Evolutionary conservation across 805 yeast species (phyloP).

Genomic region (Maudiozyma turicensis): DNA sequence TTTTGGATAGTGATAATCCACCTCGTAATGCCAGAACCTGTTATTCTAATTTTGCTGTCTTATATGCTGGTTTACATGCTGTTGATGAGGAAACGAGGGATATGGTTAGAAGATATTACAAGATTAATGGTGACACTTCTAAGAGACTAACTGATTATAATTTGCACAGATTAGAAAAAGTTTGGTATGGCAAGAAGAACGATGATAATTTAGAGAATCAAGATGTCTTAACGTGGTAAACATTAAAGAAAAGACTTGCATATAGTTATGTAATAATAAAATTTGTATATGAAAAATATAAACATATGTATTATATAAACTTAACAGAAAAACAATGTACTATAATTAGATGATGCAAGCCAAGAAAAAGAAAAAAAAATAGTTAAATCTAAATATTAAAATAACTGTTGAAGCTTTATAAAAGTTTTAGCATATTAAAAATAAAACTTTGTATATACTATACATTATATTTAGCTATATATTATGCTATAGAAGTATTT

Average conservation of each 20-base stretch:
- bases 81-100: conserved; percentile 27
- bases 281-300: neutral
- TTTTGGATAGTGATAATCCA: conserved; percentile 28
- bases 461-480: neutral
- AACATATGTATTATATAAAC: neutral
- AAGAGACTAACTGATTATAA: conserved; percentile 29
- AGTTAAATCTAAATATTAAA: neutral
- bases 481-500: neutral
- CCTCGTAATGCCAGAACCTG: conserved; percentile 29
- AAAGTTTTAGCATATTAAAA: neutral
- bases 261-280: no score
- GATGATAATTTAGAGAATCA: conserved; percentile 26
- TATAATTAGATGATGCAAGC: neutral
- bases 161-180: conserved; percentile 25
- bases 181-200: conserved; percentile 27
- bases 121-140: conserved; percentile 23
- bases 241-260: neutral
- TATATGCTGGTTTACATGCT: conserved; percentile 29
- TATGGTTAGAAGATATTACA: conserved; percentile 24
- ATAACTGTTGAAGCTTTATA: neutral
- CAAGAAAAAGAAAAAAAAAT: neutral
- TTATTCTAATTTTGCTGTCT: conserved; percentile 30
- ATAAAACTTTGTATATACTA: neutral
- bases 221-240: conserved; percentile 29
- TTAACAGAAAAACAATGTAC: neutral